Evolutionary conservation across 768 basidiomycete genomes (phyloP).

Genomic region (Fibroporia radiculosa): DNA sequence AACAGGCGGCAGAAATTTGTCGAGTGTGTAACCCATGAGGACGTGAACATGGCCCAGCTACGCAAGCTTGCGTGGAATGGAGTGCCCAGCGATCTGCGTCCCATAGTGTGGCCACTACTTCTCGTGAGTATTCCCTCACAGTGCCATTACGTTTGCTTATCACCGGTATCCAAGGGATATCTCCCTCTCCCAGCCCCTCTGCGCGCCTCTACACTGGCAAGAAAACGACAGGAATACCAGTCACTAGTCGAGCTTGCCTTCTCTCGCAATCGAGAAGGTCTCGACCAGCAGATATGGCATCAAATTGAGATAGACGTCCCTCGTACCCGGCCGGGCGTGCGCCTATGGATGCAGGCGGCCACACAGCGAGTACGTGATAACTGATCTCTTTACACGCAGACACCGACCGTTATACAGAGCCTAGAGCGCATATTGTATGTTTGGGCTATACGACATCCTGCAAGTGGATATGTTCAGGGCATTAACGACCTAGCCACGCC

Average conservation of each 20-base stretch:
- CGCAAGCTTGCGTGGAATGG: conserved; percentile 94
- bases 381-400: conserved; percentile 1
- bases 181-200: conserved; percentile 77
- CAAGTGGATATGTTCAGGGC: conserved; percentile 97
- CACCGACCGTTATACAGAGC: conserved; percentile 41
- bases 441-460: conserved; percentile 98
- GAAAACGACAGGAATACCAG: conserved; percentile 89
- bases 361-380: conserved; percentile 71
- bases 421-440: conserved; percentile 95
- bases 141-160: background rate
- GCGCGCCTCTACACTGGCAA: conserved; percentile 66
- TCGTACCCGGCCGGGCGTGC: conserved; percentile 85
- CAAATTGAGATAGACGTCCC: conserved; percentile 99
- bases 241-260: conserved; percentile 88
- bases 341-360: conserved; percentile 82
- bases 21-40: conserved; percentile 65
- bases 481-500: conserved; percentile 98
- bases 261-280: conserved; percentile 71
- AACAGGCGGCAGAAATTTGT: conserved; percentile 78
- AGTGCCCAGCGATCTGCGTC: conserved; percentile 79
- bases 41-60: conserved; percentile 81
- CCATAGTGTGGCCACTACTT: conserved; percentile 90
- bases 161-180: conserved; percentile 61
- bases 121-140: conserved; percentile 47
- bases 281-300: conserved; percentile 98